Evolutionary conservation across 2,329 filamentous ascomycete genomes (phyloP).

Genomic region (Podosphaera fusca): DNA sequence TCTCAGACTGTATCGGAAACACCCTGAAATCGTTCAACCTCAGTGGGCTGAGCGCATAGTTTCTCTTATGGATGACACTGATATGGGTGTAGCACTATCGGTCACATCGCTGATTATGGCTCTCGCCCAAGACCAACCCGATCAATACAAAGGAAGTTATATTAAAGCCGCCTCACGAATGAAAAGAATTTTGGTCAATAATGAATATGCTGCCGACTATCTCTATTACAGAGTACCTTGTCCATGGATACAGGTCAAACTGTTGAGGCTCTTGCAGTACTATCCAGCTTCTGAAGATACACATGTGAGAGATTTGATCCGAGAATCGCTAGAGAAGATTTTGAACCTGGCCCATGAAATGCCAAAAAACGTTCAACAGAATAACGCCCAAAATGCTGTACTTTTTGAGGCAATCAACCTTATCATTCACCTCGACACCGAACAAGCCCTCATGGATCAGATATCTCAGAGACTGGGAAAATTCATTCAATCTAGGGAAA

Average conservation of each 20-base stretch:
- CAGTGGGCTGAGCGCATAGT: conserved; percentile 98
- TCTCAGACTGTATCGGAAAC: conserved; percentile 80
- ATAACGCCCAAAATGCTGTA: conserved; percentile 95
- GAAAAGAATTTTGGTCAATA: conserved; percentile 76
- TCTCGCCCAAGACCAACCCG: conserved; percentile 77
- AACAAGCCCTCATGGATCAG: conserved; percentile 85
- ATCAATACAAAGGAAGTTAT: conserved; percentile 84
- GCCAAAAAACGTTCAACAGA: conserved; percentile 96
- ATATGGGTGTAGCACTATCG: conserved; percentile 83
- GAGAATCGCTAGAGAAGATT: conserved; percentile 76
- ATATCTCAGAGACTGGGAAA: conserved; percentile 78
- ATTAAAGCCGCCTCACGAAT: conserved; percentile 76
- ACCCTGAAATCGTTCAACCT: conserved; percentile 76
- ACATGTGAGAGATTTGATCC: conserved; percentile 74
- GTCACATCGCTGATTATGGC: conserved; percentile 92
- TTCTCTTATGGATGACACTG: conserved; percentile 91
- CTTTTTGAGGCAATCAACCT: conserved; percentile 97
- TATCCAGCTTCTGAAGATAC: conserved; percentile 91
- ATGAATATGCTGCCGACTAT: conserved; percentile 75
- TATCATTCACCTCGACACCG: conserved; percentile 90
- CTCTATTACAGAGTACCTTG: conserved; percentile 99
- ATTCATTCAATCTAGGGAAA: conserved; percentile 92
- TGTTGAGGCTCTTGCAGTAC: conserved; percentile 78
- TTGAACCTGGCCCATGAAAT: conserved; percentile 78
- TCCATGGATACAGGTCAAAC: conserved; percentile 93